Evolutionary conservation across 441 rosid species (phyloP).

Genomic region (Populus hybrid): DNA sequence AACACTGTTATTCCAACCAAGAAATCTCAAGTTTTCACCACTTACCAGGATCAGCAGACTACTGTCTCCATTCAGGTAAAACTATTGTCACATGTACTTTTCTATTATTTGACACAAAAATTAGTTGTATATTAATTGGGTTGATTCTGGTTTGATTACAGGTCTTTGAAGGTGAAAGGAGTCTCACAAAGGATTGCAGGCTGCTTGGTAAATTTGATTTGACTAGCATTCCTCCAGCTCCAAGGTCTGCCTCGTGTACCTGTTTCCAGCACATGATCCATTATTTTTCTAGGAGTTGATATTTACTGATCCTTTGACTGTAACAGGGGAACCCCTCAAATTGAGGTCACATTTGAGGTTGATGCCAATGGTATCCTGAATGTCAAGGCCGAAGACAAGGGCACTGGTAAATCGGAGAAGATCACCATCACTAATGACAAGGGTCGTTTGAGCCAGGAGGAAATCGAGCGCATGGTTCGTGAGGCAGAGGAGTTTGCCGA

Average conservation of each 20-base stretch:
- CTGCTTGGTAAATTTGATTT: slow-evolving; percentile 92
- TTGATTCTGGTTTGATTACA: slow-evolving; percentile 18
- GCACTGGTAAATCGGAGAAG: slow-evolving; percentile 84
- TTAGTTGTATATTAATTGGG: background rate
- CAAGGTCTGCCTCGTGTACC: slow-evolving; percentile 41
- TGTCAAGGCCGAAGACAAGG: slow-evolving; percentile 96
- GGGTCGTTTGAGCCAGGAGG: slow-evolving; percentile 98
- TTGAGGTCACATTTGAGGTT: slow-evolving; percentile 95
- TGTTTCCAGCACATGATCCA: background rate
- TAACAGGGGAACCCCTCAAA: slow-evolving; percentile 94
- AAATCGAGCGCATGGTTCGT: slow-evolving; percentile 87
- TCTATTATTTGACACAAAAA: background rate
- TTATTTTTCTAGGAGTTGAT: background rate
- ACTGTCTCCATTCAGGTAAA: slow-evolving; percentile 88
- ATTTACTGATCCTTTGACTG: background rate
- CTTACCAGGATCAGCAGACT: slow-evolving; percentile 98
- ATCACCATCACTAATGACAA: slow-evolving; percentile 96
- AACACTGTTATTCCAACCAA: slow-evolving; percentile 98
- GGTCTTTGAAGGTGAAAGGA: slow-evolving; percentile 99
- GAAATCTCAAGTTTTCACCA: slow-evolving; percentile 97
- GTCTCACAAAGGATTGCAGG: slow-evolving; percentile 95
- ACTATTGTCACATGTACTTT: background rate
- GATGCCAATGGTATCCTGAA: slow-evolving; percentile 95
- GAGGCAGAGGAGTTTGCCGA: slow-evolving; percentile 98
- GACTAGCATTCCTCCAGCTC: slow-evolving; percentile 81